Evolutionary conservation across 805 yeast species (phyloP), one percentile per base, ranked within the genome.

Genomic region (Cyberlindnera suaveolens): DNA sequence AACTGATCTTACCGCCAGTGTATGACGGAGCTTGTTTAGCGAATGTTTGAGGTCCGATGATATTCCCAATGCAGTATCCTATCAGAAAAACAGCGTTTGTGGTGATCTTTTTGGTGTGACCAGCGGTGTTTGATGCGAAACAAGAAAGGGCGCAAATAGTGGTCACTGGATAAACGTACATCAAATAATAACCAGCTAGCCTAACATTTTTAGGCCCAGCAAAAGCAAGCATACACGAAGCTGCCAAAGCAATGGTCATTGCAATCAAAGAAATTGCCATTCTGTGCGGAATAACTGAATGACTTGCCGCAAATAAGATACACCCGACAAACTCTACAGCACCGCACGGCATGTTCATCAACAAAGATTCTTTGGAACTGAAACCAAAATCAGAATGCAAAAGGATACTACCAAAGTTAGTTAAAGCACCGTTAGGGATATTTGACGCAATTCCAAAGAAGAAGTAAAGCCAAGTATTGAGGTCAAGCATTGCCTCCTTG

Each of bases 31-130:
- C 79, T 45, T 81, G 76, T 6, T 61, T 50, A 0, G 72, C 68
- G 64, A 83, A 83, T 16, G 84, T 71, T 60, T 82, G 88, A 6
- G 91, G 88, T 1, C 90, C 91, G 42, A 81, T 73, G 30, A 83
- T 64, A 38, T 46, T 39, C 33, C 49, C 47, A 32, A 30, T 41
- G 36, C 44, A 40, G 41, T 43, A 46, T 56, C 47, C 50, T n/a
- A 46, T 43, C 18, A 46, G n/a, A 27, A 41, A 33, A 46, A 46
- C 37, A 30, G 50, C 50, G 23, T 46, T 46, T n/a, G 39, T 44
- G 8, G 47, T 41, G 15, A 43, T 38, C 43, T 46, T 46, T 45
- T 46, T 46, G 10, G 50, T 46, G 41, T 43, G 50, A 18, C 47
- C 50, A 32, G 50, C 50, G 31, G 41, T 42, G 33, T 46, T 63